These are phyloP conservation scores for Rusavskia elegans DNA, from an alignment of 495 filamentous ascomycete genomes.

Conservation along the genomic window DNA sequence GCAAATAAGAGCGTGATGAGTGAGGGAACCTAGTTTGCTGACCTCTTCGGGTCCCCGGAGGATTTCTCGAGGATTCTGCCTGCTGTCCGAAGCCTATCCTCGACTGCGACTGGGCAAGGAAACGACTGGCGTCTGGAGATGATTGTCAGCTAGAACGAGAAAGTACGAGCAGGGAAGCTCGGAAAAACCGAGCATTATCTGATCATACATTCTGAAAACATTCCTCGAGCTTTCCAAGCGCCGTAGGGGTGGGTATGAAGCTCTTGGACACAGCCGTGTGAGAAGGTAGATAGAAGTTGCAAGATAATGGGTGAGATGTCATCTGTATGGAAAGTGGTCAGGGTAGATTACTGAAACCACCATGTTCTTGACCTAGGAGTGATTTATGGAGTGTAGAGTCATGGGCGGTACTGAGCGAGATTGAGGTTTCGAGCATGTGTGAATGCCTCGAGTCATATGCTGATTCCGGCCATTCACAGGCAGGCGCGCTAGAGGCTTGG, in stretches of 20 bases:
- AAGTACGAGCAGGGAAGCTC: background rate
- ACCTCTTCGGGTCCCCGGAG: conserved; percentile 28
- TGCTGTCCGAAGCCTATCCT: conserved; percentile 50
- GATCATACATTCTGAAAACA: conserved; percentile 96
- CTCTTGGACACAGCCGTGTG: background rate
- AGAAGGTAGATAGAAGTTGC: background rate
- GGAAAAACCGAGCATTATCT: conserved; percentile 2
- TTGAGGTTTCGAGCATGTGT: background rate
- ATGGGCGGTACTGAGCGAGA: background rate
- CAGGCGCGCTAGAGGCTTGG: no score
- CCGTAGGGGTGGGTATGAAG: background rate
- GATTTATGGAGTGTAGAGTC: background rate
- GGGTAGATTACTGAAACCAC: no score
- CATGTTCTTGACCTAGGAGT: no score
- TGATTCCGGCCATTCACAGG: background rate
- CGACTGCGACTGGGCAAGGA: conserved; percentile 94
- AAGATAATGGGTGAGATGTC: background rate
- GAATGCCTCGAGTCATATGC: background rate
- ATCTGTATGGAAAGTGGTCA: background rate
- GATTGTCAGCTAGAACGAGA: conserved; percentile 2
- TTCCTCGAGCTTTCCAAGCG: conserved; percentile 17
- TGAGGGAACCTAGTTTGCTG: conserved; percentile 26
- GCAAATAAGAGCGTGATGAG: conserved; percentile 32
- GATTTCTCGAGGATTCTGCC: conserved; percentile 37
- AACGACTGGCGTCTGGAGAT: conserved; percentile 76